phyloP scores from a whole-genome alignment of 1,284 basidiomycete genomes.

The Microbotryomycetes sp. region DNA sequence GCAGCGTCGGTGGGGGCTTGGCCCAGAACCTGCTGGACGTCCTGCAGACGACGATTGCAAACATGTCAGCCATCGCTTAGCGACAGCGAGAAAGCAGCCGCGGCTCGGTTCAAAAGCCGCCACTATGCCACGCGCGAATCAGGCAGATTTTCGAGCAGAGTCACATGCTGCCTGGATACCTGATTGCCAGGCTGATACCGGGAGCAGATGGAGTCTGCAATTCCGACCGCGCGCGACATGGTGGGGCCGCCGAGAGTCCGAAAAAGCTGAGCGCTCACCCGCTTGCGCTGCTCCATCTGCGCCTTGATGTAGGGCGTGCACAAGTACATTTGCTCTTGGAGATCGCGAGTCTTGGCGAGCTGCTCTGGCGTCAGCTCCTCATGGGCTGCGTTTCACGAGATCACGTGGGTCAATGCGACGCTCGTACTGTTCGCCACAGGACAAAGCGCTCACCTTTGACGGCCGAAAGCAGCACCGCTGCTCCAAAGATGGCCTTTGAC shows the following conservation, averaged over 20 bases:
- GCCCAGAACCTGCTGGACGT: conserved; percentile 28
- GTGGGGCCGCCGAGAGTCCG: background rate
- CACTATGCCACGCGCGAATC: too few species aligned
- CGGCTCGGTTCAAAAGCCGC: background rate
- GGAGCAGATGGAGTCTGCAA: too few species aligned
- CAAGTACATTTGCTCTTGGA: conserved; percentile 41
- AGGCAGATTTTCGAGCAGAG: too few species aligned
- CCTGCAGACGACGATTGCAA: too few species aligned
- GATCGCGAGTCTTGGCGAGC: conserved; percentile 36
- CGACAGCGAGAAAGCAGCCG: background rate
- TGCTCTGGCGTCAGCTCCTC: conserved; percentile 37
- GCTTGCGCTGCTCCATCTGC: conserved; percentile 39
- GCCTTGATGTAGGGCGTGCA: conserved; percentile 42
- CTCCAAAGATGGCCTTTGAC: background rate
- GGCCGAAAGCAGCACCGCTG: background rate
- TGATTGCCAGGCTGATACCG: too few species aligned
- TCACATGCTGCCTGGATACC: too few species aligned
- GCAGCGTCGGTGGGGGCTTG: conserved; percentile 36
- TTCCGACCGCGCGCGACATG: background rate
- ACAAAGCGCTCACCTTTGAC: background rate
- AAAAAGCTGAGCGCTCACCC: conserved; percentile 35
- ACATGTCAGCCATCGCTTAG: too few species aligned
- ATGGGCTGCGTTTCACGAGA: conserved; percentile 37
- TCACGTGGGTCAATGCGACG: too few species aligned
- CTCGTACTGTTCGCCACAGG: too few species aligned